Base-by-base conservation (phyloP, 208 protist genomes). In the Trypanosoma avium region DNA sequence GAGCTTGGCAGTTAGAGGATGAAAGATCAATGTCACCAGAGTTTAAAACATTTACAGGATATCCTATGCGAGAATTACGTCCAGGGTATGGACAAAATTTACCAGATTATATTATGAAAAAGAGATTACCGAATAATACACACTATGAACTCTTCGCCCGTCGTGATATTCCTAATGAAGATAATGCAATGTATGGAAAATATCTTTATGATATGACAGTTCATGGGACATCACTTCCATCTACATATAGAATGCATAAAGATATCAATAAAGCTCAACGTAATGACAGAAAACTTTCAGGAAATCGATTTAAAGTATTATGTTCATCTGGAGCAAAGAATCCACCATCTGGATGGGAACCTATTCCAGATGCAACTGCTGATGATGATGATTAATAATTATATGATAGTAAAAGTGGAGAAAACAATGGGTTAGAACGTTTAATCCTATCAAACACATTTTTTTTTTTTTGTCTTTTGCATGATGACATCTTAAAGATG, bases 131-230 rank as follows among this genome's bases (percentile, higher is more conserved):
- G 1, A 93, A 96, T 75, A 92, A 94, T 79, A 93, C 91, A 8
- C 86, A 92, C 58, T 94, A 94, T 61, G 91, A 96, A 53, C 76
- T 96, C 10, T 93, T 94, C 62, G 86, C 90, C 3, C 85, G 91
- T 32, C 73, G 86, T 13, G 88, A 96, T 46, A 85, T 96, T 32
- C 91, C 91, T 22, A 88, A 91, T 47, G 81, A 96, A 45, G 88
- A 94, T 55, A 96, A 93, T 56, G 88, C 86, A 42, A 93, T 96
- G 88, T 96, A 94, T 62, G 91, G 91, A 15, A 94, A 96, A 53
- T 73, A 83, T 40, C 77, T 96, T 6, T 91, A 86, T 60, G 91
- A 96, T 63, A 91, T 75, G 70, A 94, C 87, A 17, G 75, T 96
- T 17, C 86, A 94, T 68, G 91, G 91, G 12, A 92, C 88, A 0